A percentile compares a stretch with the other conserved stretches of the same genome.
phyloP scores from a whole-genome alignment of 352 stramenopile species.

The Globisporangium cylindrosporum region DNA sequence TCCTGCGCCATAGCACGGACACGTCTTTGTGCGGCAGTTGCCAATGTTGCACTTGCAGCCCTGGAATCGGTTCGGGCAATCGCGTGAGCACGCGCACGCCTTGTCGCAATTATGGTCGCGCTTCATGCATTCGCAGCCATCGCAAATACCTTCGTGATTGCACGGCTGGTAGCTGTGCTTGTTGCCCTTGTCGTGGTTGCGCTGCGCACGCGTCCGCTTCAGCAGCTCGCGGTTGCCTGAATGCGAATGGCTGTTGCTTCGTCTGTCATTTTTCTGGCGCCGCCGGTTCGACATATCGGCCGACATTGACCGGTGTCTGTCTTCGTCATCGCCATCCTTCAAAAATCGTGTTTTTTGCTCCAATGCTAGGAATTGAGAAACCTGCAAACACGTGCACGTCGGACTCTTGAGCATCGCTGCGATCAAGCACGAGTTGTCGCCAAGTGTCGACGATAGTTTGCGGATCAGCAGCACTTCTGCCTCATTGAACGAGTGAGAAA shows the following conservation, averaged over 20 bases:
- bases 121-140: conserved; percentile 52
- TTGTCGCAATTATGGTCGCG: conserved; percentile 58
- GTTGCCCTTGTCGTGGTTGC: conserved; percentile 41
- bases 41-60: conserved; percentile 60
- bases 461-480: conserved; percentile 45
- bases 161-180: conserved; percentile 63
- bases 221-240: conserved; percentile 18
- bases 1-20: conserved; percentile 45
- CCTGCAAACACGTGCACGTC: conserved; percentile 28
- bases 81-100: conserved; percentile 54
- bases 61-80: conserved; percentile 63
- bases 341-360: conserved; percentile 7
- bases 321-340: neutral
- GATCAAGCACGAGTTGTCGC: conserved; percentile 45
- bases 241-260: conserved; percentile 4
- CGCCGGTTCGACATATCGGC: conserved; percentile 14
- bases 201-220: conserved; percentile 36
- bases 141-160: conserved; percentile 53
- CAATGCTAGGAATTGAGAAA: conserved; percentile 28
- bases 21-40: conserved; percentile 52
- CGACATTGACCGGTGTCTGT: conserved; percentile 4
- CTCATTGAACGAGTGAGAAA: conserved; percentile 16
- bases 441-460: conserved; percentile 42
- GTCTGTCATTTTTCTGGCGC: conserved; percentile 20
- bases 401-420: conserved; percentile 36